Base-by-base conservation (phyloP, 768 basidiomycete genomes). In the Zangia roseola region DNA sequence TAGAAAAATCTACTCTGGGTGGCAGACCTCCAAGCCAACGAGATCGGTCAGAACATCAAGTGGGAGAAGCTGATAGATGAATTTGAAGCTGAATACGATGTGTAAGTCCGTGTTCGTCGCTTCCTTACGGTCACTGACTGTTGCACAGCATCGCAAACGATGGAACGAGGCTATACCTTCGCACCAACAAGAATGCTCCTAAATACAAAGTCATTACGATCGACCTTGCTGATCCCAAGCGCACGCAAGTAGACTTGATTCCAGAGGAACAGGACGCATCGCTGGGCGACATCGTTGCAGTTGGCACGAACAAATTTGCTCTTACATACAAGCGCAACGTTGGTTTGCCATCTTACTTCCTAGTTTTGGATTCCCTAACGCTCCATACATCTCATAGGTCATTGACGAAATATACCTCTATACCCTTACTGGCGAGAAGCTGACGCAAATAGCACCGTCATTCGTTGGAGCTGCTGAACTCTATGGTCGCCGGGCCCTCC, bases 351-450 rank as follows among this genome's bases (percentile, higher is more conserved):
- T 34, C 43, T 31, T 43, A 34, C 19, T 10, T 47, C 16, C 12
- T 5, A 13, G 8, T 43, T 24, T 12, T 10, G 7, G 13, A 25
- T 40, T 8, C 4, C 5, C 51, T 64, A 37, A 62, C 25, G 25
- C 16, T 28, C 33, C 16, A 23, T 25, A 17, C 43, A 49, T 12
- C 7, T 42, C n/a, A 17, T 38, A 63, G 86, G 86, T 91, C 60
- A 85, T 83, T 50, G 88, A 91, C 58, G 86, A 90, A 65, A 74
- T 92, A 26, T 88, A 89, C 65, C 63, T 93, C 36, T 83, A 88
- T 67, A 70, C 78, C 30, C 70, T 76, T 40, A 63, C 67, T 5
- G 89, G 90, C 23, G 56, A 71, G 53, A 74, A 70, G 41, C 53
- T 86, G 43, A 63, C 67, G 17, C 84, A 82, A 14, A 65, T 92